Percentiles rank a stretch among this genome's conserved stretches.
Evolutionary conservation across 768 basidiomycete genomes (phyloP).

Genomic region (Tricholoma flavovirens): DNA sequence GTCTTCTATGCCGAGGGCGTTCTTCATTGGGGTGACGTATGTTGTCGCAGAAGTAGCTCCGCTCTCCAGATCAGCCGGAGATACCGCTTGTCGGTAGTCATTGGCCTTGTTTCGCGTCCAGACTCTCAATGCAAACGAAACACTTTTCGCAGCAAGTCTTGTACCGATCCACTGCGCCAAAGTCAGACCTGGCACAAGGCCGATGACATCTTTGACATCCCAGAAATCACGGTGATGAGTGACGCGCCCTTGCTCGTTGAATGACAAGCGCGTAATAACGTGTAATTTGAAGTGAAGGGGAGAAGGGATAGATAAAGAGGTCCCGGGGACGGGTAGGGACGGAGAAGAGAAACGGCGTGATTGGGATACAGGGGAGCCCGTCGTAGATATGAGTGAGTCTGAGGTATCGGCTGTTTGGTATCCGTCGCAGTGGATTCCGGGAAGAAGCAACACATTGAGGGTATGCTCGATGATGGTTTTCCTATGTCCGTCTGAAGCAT

Average conservation of each 20-base stretch:
- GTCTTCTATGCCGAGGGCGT: constrained; percentile 19
- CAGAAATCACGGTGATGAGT: constrained; percentile 77
- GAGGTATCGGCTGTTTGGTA: constrained; percentile 27
- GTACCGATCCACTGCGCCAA: constrained; percentile 65
- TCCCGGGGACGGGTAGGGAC: constrained; percentile 53
- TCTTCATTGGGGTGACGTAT: constrained; percentile 13
- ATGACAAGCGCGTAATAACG: constrained; percentile 65
- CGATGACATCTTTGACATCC: constrained; percentile 75
- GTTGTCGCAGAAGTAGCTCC: constrained; percentile 13
- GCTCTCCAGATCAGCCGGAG: constrained; percentile 13
- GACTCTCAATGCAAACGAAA: constrained; percentile 39
- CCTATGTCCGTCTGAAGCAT: constrained; percentile 57
- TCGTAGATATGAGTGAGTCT: constrained; percentile 33
- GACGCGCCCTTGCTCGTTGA: constrained; percentile 80
- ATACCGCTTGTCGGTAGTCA: constrained; percentile 5
- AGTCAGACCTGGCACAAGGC: constrained; percentile 63
- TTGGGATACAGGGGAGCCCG: constrained; percentile 26
- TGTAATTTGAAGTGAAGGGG: constrained; percentile 72
- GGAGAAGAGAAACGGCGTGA: constrained; percentile 35
- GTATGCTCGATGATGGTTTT: constrained; percentile 77
- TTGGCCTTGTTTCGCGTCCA: constrained; percentile 20
- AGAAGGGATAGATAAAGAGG: constrained; percentile 52
- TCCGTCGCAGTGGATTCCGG: constrained; percentile 56
- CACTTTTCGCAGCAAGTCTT: constrained; percentile 52
- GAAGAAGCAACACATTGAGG: constrained; percentile 69